Base-by-base conservation (phyloP, 2,329 filamentous ascomycete genomes). In the Seiridium unicorne region DNA sequence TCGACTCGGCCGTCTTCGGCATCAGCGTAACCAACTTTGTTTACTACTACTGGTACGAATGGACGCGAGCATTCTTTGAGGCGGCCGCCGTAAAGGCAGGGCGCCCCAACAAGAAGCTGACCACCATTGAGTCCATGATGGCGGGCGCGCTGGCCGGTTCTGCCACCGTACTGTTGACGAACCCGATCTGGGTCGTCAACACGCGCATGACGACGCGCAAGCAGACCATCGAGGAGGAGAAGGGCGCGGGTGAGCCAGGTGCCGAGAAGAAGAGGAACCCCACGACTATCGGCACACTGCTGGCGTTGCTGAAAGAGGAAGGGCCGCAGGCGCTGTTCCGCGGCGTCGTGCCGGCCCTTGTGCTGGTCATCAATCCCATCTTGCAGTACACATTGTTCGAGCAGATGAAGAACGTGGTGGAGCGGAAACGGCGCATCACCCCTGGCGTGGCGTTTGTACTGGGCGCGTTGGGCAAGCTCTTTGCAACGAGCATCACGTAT, bases 31-130 rank as follows among this genome's bases (percentile, higher is more conserved):
- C 95, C 69, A 99, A 99, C 82, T 99, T 99, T 74, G 94, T 99
- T 53, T 99, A 99, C 84, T 99, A 99, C 81, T 99, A 98, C 83
- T 99, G 92, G 94, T 99, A 98, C 78, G 95, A 99, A 80, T 99
- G 92, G 91, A 95, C 93, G 64, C 89, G 93, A 61, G 84, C 89
- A 55, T 90, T 90, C 73, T 97, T 98, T 79, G 92, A 92, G 74
- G 82, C 84, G 65, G 91, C 92, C 8, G 92, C 93, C 51, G 75
- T 83, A 60, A 88, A 86, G 69, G 82, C 90, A 58, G 91, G 90
- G 40, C 88, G 92, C 64, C 84, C 88, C 60, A 88, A 85, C 63
- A 89, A 87, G 77, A 93, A 93, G 74, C 89, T 99, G 73, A 95
- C 92, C 18, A 96, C 95, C 0, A 76, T 94, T 67, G 94, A 99